These are phyloP conservation scores for Bondarzewia mesenterica DNA, from an alignment of 1,284 basidiomycete species.

Conservation along the genomic window DNA sequence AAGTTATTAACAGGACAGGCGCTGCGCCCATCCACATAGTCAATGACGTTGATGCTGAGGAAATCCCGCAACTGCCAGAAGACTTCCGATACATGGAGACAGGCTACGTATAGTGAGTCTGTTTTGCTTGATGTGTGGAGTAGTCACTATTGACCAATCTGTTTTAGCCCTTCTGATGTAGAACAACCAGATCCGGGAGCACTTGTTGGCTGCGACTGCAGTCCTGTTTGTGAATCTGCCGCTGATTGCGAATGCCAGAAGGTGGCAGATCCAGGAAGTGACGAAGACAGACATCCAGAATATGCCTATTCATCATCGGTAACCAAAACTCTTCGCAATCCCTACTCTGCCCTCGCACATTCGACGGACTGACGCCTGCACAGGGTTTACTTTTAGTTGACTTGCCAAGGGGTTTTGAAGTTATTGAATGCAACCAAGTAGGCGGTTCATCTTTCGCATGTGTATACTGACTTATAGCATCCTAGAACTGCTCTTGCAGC, in stretches of 20 bases:
- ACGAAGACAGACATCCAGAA: background rate
- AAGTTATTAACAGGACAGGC: slow-evolving; percentile 22
- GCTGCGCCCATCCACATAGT: slow-evolving; percentile 40
- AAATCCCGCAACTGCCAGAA: slow-evolving; percentile 32
- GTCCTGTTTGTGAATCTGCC: background rate
- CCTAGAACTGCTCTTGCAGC: slow-evolving; percentile 19
- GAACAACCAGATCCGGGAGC: background rate
- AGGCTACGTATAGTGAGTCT: slow-evolving; percentile 1
- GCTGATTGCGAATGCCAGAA: slow-evolving; percentile 1
- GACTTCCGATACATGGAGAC: slow-evolving; percentile 2
- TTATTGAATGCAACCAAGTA: slow-evolving; percentile 57
- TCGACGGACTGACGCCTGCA: background rate
- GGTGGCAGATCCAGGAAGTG: background rate
- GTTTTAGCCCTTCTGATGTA: background rate
- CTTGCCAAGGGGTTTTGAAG: slow-evolving; percentile 34
- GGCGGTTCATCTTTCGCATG: background rate
- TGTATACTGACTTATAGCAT: background rate
- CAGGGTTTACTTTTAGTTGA: slow-evolving; percentile 44
- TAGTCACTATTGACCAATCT: no score
- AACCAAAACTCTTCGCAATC: background rate
- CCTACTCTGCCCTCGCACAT: no score
- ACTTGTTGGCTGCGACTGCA: slow-evolving; percentile 3
- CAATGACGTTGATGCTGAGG: slow-evolving; percentile 39
- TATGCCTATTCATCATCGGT: background rate
- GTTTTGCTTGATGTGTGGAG: no score